phyloP scores from a whole-genome alignment of 1,284 basidiomycete species.

The Ganoderma meredithae region DNA sequence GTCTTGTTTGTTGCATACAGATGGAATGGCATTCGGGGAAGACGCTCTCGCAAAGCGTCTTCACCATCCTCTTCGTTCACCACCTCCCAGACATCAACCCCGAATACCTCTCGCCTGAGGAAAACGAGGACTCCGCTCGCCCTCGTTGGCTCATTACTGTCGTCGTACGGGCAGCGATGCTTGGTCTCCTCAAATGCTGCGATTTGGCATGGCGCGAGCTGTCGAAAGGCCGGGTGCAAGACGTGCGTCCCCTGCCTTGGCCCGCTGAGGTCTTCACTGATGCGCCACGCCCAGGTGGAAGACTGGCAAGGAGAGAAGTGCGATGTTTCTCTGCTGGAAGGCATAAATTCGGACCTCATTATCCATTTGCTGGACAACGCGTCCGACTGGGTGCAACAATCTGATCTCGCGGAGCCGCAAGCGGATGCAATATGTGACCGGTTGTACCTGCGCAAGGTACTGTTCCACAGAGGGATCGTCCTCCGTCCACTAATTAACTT shows the following conservation, averaged over 20 bases:
- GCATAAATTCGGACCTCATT: conserved; percentile 66
- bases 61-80: conserved; percentile 84
- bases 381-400: conserved; percentile 51
- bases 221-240: conserved; percentile 72
- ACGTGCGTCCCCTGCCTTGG: conserved; percentile 59
- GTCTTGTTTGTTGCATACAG: conserved; percentile 48
- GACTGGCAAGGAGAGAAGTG: conserved; percentile 91
- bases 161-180: conserved; percentile 75
- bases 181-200: conserved; percentile 84
- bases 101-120: conserved; percentile 52
- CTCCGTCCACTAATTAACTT: neutral
- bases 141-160: conserved; percentile 69
- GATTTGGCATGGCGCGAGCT: conserved; percentile 87
- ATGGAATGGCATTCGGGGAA: conserved; percentile 89
- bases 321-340: conserved; percentile 81
- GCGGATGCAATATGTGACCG: conserved; percentile 55
- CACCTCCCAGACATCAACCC: conserved; percentile 66
- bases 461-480: neutral
- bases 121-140: conserved; percentile 47
- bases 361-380: conserved; percentile 68
- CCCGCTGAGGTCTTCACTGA: conserved; percentile 17
- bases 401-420: conserved; percentile 37
- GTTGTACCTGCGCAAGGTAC: conserved; percentile 65
- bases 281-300: conserved; percentile 64
- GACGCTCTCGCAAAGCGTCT: conserved; percentile 86